Evolutionary conservation across 2,329 filamentous ascomycete genomes (phyloP), one percentile per base, ranked within the genome.

Genomic region (Phaeomoniella chlamydospora): DNA sequence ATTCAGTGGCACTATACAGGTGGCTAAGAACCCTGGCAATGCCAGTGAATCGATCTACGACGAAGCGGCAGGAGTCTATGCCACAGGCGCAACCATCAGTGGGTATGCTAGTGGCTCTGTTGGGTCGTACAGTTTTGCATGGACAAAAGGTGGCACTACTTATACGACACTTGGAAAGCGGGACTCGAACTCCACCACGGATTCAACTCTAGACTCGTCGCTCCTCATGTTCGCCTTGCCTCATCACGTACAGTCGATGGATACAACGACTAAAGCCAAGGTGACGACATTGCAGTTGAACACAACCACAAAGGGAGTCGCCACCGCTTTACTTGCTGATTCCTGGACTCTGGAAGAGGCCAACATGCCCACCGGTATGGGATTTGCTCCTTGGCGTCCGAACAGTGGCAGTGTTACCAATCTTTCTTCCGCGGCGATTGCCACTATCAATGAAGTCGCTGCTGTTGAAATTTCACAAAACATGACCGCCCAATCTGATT

Each of bases 211-310:
- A 12, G 70, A 64, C 40, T 57, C 55, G 6, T 57, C 66, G 3
- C 63, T 94, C 15, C 65, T 90, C 43, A 90, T 93, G 77, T 94
- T 81, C 53, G 83, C 82, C 12, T 62, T 98, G 33, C 85, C 87
- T 15, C 90, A 96, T 54, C 90, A 96, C 45, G 53, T 84, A 3
- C 63, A 74, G 18, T 85, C 82, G 0, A 87, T 96, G 41, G 73
- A 84, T 44, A 46, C 55, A 1, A 56, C 57, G 1, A 74, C 73
- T 5, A 60, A 59, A 9, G 59, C 64, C 15, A 62, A 64, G 5
- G 49, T 62, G 29, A 71, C 62, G 2, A 54, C 61, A 3, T 53
- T 90, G 2, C 65, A 71, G 42, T 61, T 96, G 36, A 72, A 78
- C 38, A 88, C 85, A 1, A 80, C 85, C 0, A 93, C 85, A 14